Conservation (phyloP, 768 basidiomycete genomes). For the Russula vinacea region DNA sequence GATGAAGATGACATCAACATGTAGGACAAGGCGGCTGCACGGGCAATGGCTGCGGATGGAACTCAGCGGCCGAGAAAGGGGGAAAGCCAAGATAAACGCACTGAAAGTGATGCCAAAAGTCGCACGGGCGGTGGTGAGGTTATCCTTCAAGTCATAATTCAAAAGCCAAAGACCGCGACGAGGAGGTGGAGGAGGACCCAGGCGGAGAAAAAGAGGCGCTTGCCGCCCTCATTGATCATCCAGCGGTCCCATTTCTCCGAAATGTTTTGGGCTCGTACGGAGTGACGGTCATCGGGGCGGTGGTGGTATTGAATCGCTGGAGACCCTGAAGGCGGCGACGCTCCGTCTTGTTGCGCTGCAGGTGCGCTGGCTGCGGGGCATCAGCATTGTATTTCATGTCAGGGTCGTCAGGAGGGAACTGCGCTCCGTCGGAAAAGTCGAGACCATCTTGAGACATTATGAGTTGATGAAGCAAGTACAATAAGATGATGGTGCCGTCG, state of each 20-base stretch:
- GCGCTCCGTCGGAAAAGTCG: constrained; percentile 27
- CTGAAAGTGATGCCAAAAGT: constrained; percentile 77
- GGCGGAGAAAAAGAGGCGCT: constrained; percentile 69
- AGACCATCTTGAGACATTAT: constrained; percentile 22
- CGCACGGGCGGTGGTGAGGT: constrained; percentile 58
- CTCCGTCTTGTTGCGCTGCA: constrained; percentile 86
- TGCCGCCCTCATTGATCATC: constrained; percentile 93
- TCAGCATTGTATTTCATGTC: constrained; percentile 12
- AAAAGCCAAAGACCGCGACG: constrained; percentile 74
- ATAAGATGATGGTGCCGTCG: neutral
- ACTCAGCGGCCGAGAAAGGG: neutral
- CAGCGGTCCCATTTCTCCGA: constrained; percentile 60
- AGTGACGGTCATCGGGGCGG: constrained; percentile 32
- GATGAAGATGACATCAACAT: constrained; percentile 90
- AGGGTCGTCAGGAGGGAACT: constrained; percentile 25
- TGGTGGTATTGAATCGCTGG: constrained; percentile 55
- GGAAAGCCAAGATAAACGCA: constrained; percentile 37
- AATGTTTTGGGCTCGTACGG: constrained; percentile 42
- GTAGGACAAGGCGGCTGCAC: constrained; percentile 87
- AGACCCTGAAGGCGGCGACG: constrained; percentile 79
- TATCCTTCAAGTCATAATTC: constrained; percentile 79
- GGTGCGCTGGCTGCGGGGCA: constrained; percentile 43
- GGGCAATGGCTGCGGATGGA: constrained; percentile 66
- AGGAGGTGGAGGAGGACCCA: constrained; percentile 82
- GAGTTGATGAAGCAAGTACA: neutral